Base-by-base conservation (phyloP, 345 rosid species). In the Pugionium cornutum region DNA sequence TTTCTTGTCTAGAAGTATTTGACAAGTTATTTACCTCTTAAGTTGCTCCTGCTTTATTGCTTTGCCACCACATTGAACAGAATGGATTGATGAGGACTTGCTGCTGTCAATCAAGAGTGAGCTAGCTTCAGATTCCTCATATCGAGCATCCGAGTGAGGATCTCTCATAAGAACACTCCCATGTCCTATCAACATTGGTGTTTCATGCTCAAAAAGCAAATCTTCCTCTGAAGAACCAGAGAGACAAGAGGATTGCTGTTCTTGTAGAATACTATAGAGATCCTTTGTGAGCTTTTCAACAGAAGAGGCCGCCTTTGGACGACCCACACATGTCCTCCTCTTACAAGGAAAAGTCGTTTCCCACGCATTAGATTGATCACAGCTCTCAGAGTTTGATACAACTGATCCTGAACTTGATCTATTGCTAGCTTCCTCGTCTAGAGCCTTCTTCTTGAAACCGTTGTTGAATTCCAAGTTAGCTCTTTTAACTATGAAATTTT, bases 401-500 rank as follows among this genome's bases (percentile, higher is more conserved):
- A 94, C 99, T 5, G 99, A 95, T 1, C 99, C 99, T n/a, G 98
- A 95, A 77, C 99, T 95, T 9, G 98, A 95, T 51, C 94, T 84
- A 45, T 95, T 91, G 76, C 96, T 91, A 18, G 74, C 65, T 77
- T 89, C 96, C 75, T 95, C 99, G 52, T 87, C 98, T 26, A 80
- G 27, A 61, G 69, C 79, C 82, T 78, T 91, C 58, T 67, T 83
- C 67, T 75, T 75, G 57, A 79, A 82, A 67, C 82, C 87, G 31
- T 76, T 80, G 53, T 47, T 73, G 77, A 82, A 79, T 53, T 86
- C 91, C 39, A 78, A 62, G 46, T 53, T 35, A 47, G 72, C 48
- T 48, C 80, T 83, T 57, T 78, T 81, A 44, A 75, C 69, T 10
- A 78, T 71, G 45, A 83, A 46, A 40, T 60, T 73, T 37, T 82